Base-by-base conservation (phyloP, 495 filamentous ascomycete genomes). In the Penicillium crystallinum region DNA sequence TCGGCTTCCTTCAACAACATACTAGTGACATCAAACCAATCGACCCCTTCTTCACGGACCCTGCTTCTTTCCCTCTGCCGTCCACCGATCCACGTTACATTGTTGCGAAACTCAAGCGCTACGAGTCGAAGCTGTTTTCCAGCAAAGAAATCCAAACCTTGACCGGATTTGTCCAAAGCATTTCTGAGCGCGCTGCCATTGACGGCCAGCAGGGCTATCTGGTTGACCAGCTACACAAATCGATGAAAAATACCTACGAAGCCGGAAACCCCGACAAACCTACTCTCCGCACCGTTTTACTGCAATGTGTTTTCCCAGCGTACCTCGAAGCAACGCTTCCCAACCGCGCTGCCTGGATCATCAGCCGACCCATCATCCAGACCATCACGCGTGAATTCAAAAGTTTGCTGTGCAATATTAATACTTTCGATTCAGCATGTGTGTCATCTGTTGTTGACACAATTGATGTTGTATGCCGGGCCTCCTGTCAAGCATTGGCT, bases 11-110 rank as follows among this genome's bases (percentile, higher is more conserved):
- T 21, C 82, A 88, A 57, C 83, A 89, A 56, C 76, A 88, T 53
- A 81, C 80, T 9, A 69, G 76, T 37, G 78, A 83, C 41, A 84
- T 89, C 22, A 77, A 77, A 54, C 70, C 73, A 0, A 76, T 89
- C 39, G 81, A 87, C 52, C 61, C 64, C 3, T 89, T 85, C 73
- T 89, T 89, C 69, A 87, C 79, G 2, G 79, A 89, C 51, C 79
- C 82, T 8, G 62, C 74, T 21, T 66, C 78, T 0, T 89, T 89
- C 63, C 86, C 86, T 6, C 67, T 88, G 27, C 86, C 86, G 14
- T 73, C 75, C 17, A 71, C 64, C 0, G 86, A 89, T 54, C 86
- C 86, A 4, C 78, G 73, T 1, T 89, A 89, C 64, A 82, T 89
- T 29, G 80, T 87, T 17, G 85, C 83, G 8, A 76, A 77, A 50